phyloP scores from a whole-genome alignment of 1,284 basidiomycete species.

The Malassezia cuniculi region DNA sequence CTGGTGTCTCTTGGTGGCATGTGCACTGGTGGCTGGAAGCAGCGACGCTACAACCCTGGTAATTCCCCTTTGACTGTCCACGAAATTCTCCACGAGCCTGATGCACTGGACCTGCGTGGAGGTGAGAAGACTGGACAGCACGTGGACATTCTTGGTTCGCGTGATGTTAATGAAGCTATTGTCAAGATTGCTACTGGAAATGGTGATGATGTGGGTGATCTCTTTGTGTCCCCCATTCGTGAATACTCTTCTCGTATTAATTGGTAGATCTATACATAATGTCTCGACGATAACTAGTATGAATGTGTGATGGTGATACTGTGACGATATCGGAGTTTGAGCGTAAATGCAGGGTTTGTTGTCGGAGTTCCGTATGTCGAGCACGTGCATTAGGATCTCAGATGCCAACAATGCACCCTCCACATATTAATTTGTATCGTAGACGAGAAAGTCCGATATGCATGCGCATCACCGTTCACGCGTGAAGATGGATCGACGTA shows the following conservation, averaged over 20 bases:
- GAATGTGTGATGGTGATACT: no score
- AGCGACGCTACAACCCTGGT: constrained; percentile 81
- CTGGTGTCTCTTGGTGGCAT: constrained; percentile 79
- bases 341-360: no score
- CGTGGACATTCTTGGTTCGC: constrained; percentile 83
- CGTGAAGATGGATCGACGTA: no score
- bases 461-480: no score
- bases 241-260: constrained; percentile 22
- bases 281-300: no score
- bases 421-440: no score
- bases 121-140: constrained; percentile 57
- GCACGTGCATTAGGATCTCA: no score
- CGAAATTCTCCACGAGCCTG: constrained; percentile 76
- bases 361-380: no score
- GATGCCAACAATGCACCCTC: no score
- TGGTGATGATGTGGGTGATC: constrained; percentile 49
- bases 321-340: no score
- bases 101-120: constrained; percentile 63
- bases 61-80: constrained; percentile 63
- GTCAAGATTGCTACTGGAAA: constrained; percentile 68
- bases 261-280: no score
- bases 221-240: constrained; percentile 64
- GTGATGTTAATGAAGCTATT: constrained; percentile 75
- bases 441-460: no score
- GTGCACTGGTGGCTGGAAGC: constrained; percentile 85